phyloP scores from a whole-genome alignment of 345 rosid species.

The Melaleuca alternifolia region DNA sequence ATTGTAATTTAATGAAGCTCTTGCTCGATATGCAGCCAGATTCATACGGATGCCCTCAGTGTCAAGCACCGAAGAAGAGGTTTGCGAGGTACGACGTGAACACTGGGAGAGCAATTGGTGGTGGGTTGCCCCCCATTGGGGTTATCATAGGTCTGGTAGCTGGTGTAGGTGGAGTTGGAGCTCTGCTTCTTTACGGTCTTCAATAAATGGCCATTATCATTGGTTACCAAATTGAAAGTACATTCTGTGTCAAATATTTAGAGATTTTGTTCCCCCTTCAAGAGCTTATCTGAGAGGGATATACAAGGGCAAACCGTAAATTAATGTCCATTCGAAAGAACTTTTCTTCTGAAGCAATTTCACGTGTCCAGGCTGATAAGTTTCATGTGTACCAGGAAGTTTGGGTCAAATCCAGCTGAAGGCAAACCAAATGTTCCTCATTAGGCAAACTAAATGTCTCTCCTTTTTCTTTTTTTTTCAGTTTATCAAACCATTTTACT shows the following conservation, averaged over 20 bases:
- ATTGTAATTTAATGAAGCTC: not conserved
- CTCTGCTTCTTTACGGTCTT: conserved; percentile 86
- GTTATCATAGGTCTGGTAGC: conserved; percentile 71
- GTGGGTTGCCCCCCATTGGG: conserved; percentile 89
- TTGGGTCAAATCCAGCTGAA: not conserved
- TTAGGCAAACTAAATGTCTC: too few relatives aligned
- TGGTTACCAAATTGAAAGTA: not conserved
- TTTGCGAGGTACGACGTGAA: conserved; percentile 73
- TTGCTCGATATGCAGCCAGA: conserved; percentile 50
- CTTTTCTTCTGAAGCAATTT: not conserved
- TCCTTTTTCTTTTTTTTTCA: not conserved
- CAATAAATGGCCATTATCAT: conserved; percentile 26
- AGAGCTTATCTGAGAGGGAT: not conserved
- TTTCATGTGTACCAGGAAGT: not conserved
- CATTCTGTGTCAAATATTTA: not conserved
- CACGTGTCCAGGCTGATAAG: too few relatives aligned
- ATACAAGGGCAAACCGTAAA: not conserved
- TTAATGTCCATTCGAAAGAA: not conserved
- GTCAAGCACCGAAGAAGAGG: conserved; percentile 88
- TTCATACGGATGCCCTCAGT: conserved; percentile 77
- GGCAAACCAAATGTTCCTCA: not conserved
- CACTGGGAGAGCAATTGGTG: conserved; percentile 82
- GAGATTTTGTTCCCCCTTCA: not conserved
- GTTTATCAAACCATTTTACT: not conserved
- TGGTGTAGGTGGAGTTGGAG: conserved; percentile 82